Base-by-base conservation (phyloP, 768 basidiomycete species). In the Tricholoma flavovirens region DNA sequence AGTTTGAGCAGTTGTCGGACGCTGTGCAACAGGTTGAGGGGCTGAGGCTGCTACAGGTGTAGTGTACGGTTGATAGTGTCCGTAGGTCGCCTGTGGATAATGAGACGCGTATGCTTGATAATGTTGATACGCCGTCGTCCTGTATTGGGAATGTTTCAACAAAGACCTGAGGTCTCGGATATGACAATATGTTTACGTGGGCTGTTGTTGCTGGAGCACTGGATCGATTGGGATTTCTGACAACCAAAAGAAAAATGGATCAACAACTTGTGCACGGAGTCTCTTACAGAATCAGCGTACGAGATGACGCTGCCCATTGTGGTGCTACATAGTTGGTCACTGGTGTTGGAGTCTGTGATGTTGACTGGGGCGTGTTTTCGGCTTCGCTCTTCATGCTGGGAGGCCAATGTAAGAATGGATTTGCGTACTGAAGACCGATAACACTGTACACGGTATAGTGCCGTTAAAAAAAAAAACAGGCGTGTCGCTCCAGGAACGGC, bases 161-260 rank as follows among this genome's bases (percentile, higher is more conserved):
- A 63, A 59, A 38, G 49, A 59, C 38, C 33, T 46, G 57, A 36
- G 48, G 56, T 59, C 61, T 60, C 48, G 40, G 61, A 57, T 61
- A 62, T 60, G 57, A 59, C 60, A 62, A 54, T 51, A 53, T 38
- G 58, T 54, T 75, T 71, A 77, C 76, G 78, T 72, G 56, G 74
- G 68, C 61, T 74, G 75, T 42, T 84, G 83, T 56, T 82, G 81
- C 67, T 86, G 85, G 43, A 87, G 73, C n/a, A 81, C 82, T 29
- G 84, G 83, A 65, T 87, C 84, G 52, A 86, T 84, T 10, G 83
- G 80, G 29, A 85, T 85, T 59, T 82, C 84, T 83, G 61, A 36
- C 30, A 17, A 42, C 12, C 9, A 45, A 19, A 35, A 26, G 15
- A 46, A 29, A 36, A 14, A 26, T 5, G 5, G n/a, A 26, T 49